Percentiles rank a stretch among this genome's conserved stretches.
These are phyloP conservation scores for Globisporangium nagaii DNA, from an alignment of 352 stramenopile genomes.

Conservation along the genomic window DNA sequence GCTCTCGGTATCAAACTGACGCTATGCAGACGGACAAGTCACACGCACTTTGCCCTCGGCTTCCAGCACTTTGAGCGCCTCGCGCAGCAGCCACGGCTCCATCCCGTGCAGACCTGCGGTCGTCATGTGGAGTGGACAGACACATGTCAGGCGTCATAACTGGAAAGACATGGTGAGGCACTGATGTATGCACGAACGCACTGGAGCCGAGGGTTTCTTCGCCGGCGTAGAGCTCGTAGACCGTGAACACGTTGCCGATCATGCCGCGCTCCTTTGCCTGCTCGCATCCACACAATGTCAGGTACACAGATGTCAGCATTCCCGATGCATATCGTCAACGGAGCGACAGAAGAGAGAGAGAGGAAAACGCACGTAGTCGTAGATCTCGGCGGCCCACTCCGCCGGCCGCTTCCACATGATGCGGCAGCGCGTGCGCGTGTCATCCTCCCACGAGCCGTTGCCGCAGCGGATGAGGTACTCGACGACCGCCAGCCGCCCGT, in stretches of 20 bases:
- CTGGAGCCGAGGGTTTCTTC: conserved; percentile 76
- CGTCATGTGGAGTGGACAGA: too few relatives aligned
- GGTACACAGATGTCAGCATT: background rate
- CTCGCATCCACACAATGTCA: background rate
- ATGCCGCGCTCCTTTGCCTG: conserved; percentile 69
- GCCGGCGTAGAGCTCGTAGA: conserved; percentile 82
- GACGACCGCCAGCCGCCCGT: conserved; percentile 60
- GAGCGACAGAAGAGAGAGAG: background rate
- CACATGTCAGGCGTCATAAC: background rate
- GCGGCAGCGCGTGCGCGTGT: conserved; percentile 67
- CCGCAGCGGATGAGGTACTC: conserved; percentile 74
- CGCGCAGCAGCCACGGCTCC: conserved; percentile 78
- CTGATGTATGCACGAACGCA: conserved; percentile 19
- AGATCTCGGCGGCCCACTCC: conserved; percentile 80
- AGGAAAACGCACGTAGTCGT: conserved; percentile 62
- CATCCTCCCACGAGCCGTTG: conserved; percentile 77
- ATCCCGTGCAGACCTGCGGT: conserved; percentile 66
- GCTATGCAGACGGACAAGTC: background rate
- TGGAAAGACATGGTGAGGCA: too few relatives aligned
- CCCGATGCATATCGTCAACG: too few relatives aligned
- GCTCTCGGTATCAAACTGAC: background rate
- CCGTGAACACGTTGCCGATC: conserved; percentile 79
- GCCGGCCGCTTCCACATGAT: conserved; percentile 85
- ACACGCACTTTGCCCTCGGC: conserved; percentile 65
- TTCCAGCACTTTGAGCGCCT: conserved; percentile 72